Evolutionary conservation across 1,284 basidiomycete species (phyloP), one percentile per base, ranked within the genome.

Genomic region (Violaceomyces palustris): DNA sequence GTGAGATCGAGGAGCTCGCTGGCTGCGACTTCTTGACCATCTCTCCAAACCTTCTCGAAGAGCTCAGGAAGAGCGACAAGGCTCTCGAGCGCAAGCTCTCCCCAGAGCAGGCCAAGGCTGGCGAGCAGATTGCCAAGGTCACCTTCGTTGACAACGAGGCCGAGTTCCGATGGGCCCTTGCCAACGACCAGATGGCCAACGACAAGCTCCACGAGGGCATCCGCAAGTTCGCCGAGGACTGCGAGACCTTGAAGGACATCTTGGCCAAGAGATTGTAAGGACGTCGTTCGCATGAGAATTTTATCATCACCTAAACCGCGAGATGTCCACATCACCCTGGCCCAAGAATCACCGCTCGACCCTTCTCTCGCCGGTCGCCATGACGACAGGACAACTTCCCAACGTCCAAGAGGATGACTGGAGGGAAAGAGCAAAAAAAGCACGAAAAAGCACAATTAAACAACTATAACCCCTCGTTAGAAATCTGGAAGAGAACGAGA

Each of bases 1-100:
- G 88, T 69, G 93, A 97, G 79, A 96, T 98, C 79, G 87, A 85
- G 75, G 82, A 88, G 17, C 83, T 98, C 44, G 91, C 92, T 53
- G 93, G 93, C 68, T 87, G 92, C 62, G 93, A 97, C 79, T 69
- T 87, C 83, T 80, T 97, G 60, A 97, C 93, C 72, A 96, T 97
- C 73, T 79, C 92, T 12, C 93, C 93, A 55, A 74, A 82, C 46
- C 82, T 97, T 37, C 85, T 97, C 61, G 88, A 96, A 75, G 83
- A 96, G 78, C 85, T 96, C 75, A 85, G 87, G 79, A 84, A 84
- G 68, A 87, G 85, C 29, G 80, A 78, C 43, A 83, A 81, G 2
- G 77, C 79, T 42, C 84, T 99, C 45, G 86, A 88, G 70, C 86
- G 86, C 81, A 87, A 84, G 78, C 85, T 98, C 55, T 82, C 86